A percentile compares a stretch with the other conserved stretches of the same genome.
phyloP scores from a whole-genome alignment of 768 basidiomycete genomes.

The Naganishia randhawae region DNA sequence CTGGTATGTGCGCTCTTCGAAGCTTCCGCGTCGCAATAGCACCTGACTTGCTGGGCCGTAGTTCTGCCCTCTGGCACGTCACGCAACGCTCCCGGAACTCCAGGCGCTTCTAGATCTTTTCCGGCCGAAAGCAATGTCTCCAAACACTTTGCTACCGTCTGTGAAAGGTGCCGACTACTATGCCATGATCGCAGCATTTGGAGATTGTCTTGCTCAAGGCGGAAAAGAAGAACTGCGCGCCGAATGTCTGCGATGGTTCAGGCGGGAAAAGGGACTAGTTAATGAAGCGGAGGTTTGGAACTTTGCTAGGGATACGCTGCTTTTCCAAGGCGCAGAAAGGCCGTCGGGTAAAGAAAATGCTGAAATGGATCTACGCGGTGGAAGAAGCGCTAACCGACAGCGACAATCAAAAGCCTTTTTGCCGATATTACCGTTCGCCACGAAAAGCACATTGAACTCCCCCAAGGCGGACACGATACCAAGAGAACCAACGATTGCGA shows the following conservation, averaged over 20 bases:
- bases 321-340: not conserved
- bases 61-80: slow-evolving; percentile 75
- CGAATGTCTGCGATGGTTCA: slow-evolving; percentile 31
- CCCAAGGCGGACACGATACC: slow-evolving; percentile 8
- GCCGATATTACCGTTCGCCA: slow-evolving; percentile 4
- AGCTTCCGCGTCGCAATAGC: not conserved
- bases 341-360: not conserved
- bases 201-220: slow-evolving; percentile 56
- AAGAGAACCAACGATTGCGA: not conserved
- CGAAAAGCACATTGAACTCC: slow-evolving; percentile 9
- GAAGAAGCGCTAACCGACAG: slow-evolving; percentile 16
- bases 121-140: slow-evolving; percentile 68
- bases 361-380: slow-evolving; percentile 2
- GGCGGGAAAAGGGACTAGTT: not conserved
- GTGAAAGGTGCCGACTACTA: slow-evolving; percentile 67
- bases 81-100: slow-evolving; percentile 83
- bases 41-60: slow-evolving; percentile 18
- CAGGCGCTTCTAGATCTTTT: slow-evolving; percentile 76
- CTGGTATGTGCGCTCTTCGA: slow-evolving; percentile 56
- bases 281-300: not conserved
- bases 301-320: not conserved
- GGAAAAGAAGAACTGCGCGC: slow-evolving; percentile 39
- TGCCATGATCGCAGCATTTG: slow-evolving; percentile 67
- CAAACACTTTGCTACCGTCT: slow-evolving; percentile 66
- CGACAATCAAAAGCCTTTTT: slow-evolving; percentile 1